Base-by-base conservation (phyloP, 2,329 filamentous ascomycete species). In the Colletotrichum lentis region DNA sequence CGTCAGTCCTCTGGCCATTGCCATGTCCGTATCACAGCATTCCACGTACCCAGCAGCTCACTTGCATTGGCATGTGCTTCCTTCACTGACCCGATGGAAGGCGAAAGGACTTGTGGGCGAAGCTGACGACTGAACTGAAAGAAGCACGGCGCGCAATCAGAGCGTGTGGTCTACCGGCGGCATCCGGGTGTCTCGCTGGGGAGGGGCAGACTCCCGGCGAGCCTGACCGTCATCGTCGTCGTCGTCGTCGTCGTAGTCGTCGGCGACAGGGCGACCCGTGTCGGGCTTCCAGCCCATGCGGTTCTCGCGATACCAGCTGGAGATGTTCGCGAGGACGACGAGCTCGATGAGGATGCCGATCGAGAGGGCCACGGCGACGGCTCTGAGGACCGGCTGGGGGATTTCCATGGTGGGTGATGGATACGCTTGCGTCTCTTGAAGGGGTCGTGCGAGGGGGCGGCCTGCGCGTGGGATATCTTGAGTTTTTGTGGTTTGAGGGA, bases 151-250 rank as follows among this genome's bases (percentile, higher is more conserved):
- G 31, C 31, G 31, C 8, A 35, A 7, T 54, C 52, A 54, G 12
- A 54, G 35, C n/a, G 52, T 54, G n/a, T 54, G 52, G 31, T 54
- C 52, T 20, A 54, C 52, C 35, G 31, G 52, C 11, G 52, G 52
- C 52, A 54, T 54, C 8, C 56, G 27, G 11, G 8, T 14, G 56
- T 49, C 27, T 24, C 31, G 5, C 12, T 11, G 22, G 12, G 43
- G 14, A 27, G 8, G 27, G 7, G 18, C 4, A 18, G 24, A n/a
- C 16, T 18, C 16, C 18, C 3, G 31, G 31, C 31, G 31, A 35
- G 31, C 8, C 31, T 35, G 7, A 3, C 31, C 24, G 22, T 20
- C 39, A 8, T 5, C 11, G 11, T 31, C 41, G 7, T 20, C 27
- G 6, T n/a, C 39, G 1, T 16, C 27, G 7, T 18, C 8, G 12